phyloP scores from a whole-genome alignment of 2,329 filamentous ascomycete species.

The Colletotrichum somersetense region DNA sequence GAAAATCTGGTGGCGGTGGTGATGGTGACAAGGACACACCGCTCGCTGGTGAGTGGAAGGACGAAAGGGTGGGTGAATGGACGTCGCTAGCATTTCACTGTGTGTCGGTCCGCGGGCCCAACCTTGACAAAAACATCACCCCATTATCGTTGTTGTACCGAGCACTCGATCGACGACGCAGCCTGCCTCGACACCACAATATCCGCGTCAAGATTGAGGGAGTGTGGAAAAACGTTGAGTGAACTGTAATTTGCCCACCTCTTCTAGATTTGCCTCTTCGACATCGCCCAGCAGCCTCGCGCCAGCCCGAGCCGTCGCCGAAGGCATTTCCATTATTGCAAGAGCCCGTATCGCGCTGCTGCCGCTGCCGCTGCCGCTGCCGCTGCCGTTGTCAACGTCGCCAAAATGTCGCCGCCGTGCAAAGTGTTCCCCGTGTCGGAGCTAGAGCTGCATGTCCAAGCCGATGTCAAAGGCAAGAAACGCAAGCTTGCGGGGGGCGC shows the following conservation, averaged over 20 bases:
- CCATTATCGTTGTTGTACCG: background rate
- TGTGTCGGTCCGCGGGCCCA: conserved; percentile 8
- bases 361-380: background rate
- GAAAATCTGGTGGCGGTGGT: background rate
- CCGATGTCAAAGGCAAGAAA: conserved; percentile 61
- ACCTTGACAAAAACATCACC: conserved; percentile 25
- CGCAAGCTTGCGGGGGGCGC: conserved; percentile 61
- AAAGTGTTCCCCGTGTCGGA: conserved; percentile 65
- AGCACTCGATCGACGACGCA: conserved; percentile 2
- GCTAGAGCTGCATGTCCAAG: conserved; percentile 63
- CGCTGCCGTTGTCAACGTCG: background rate
- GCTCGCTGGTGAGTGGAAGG: background rate
- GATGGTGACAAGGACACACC: background rate
- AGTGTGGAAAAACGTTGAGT: background rate
- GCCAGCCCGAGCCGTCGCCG: conserved; percentile 59
- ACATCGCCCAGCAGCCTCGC: conserved; percentile 65
- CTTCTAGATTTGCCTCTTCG: conserved; percentile 69
- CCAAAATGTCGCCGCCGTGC: conserved; percentile 69
- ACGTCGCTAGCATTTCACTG: conserved; percentile 46
- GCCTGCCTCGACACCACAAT: background rate
- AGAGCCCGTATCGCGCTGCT: background rate
- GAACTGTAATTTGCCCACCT: conserved; percentile 59
- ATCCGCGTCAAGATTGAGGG: background rate
- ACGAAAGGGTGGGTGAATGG: conserved; percentile 44
- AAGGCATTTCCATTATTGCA: conserved; percentile 47